Base-by-base conservation (phyloP, 768 basidiomycete species). In the Psilocybe cyanescens region DNA sequence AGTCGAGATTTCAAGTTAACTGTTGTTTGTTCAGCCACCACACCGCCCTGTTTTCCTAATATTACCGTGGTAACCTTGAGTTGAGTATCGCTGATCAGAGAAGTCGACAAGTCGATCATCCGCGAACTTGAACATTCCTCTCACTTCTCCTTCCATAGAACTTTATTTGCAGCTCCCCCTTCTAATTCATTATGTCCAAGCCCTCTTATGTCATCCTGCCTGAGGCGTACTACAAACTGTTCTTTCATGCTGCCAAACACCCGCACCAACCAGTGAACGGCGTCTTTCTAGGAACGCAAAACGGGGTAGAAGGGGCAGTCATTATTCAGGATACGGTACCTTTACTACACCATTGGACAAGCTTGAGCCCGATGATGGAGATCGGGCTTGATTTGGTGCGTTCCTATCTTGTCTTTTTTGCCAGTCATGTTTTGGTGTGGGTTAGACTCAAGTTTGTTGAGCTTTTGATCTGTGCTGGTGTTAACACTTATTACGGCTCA, bases 291-390 rank as follows among this genome's bases (percentile, higher is more conserved):
- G 91, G 91, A 37, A 83, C 77, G 33, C 71, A 76, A 49, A 59
- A 66, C 11, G 53, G 60, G 17, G 44, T 63, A 14, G 68, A 74
- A 2, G 70, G 72, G 19, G 67, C 68, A 1, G 82, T 91, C 46
- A 71, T 72, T 57, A 81, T 90, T 52, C 75, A 78, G 52, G 91
- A 94, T 68, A 83, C 86, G 2, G 78, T 95, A 41, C 93, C 93
- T 14, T 79, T 95, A 37, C 81, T 92, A 54, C 92, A 95, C 70
- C 87, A 92, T 70, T 94, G 92, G 92, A 92, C 91, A 6, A 88
- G 83, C 66, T 79, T 95, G 56, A 90, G 88, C 62, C 90, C 91
- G 3, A 90, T 90, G 87, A 92, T 92, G 89, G 91, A 93, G 71
- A 87, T 92, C 62, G 92, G 91, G 28, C 81, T 93, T 45, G 90